Evolutionary conservation across 2,329 filamentous ascomycete species (phyloP).

Genomic region (Aspergillus sclerotialis): DNA sequence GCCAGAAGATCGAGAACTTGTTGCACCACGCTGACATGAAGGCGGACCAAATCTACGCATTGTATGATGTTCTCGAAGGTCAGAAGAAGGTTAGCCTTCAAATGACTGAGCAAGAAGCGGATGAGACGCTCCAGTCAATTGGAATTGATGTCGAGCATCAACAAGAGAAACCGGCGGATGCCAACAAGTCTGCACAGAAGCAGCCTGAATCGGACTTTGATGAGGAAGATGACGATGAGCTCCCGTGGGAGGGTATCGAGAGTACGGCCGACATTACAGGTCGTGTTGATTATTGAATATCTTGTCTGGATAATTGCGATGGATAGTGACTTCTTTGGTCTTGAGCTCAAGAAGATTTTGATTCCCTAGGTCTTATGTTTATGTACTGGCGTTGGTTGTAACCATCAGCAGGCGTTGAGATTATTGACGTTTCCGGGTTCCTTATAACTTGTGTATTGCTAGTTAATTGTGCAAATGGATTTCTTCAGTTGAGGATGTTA

Average conservation of each 20-base stretch:
- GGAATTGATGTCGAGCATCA: constrained; percentile 25
- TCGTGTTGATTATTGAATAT: too few species aligned
- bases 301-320: too few species aligned
- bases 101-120: constrained; percentile 57
- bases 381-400: too few species aligned
- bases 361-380: too few species aligned
- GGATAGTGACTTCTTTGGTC: too few species aligned
- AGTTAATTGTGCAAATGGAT: too few species aligned
- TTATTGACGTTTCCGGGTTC: too few species aligned
- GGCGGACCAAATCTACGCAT: constrained; percentile 70
- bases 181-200: constrained; percentile 22
- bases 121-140: constrained; percentile 52
- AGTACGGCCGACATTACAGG: constrained; percentile 35
- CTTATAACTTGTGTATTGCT: too few species aligned
- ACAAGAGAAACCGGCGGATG: constrained; percentile 10
- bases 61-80: constrained; percentile 78
- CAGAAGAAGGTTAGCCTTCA: constrained; percentile 61
- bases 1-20: constrained; percentile 54
- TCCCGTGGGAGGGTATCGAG: constrained; percentile 39
- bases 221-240: constrained; percentile 31
- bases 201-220: constrained; percentile 17
- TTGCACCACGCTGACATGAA: constrained; percentile 63
- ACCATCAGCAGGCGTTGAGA: too few species aligned
- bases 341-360: too few species aligned
- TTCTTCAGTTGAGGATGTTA: too few species aligned